phyloP scores from a whole-genome alignment of 2,329 filamentous ascomycete species.

The Fusarium paranaense region DNA sequence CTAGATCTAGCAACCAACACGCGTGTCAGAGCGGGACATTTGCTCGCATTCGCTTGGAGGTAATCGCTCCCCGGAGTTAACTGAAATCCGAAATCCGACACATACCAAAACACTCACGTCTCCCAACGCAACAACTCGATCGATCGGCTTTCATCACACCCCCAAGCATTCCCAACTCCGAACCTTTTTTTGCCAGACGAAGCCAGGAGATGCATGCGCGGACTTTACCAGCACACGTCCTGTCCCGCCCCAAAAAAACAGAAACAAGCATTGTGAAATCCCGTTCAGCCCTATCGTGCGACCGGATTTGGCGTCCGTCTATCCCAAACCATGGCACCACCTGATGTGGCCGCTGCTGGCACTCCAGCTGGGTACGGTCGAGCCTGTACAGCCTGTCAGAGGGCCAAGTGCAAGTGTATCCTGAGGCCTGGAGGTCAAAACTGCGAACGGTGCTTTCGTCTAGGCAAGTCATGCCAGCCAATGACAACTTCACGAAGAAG shows the following conservation, averaged over 20 bases:
- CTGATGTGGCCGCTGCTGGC: constrained; percentile 33
- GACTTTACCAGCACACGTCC: constrained; percentile 10
- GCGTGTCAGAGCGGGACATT: background rate
- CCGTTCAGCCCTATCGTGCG: constrained; percentile 17
- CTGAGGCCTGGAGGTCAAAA: constrained; percentile 47
- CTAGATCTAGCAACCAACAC: background rate
- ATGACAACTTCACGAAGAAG: constrained; percentile 56
- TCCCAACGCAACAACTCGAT: background rate
- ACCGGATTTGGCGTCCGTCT: constrained; percentile 33
- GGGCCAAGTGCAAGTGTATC: constrained; percentile 63
- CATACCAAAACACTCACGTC: background rate
- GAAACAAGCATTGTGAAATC: constrained; percentile 14
- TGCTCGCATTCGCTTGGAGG: background rate
- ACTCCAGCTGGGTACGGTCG: constrained; percentile 55
- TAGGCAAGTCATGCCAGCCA: constrained; percentile 61
- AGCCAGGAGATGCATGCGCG: background rate
- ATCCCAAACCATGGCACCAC: constrained; percentile 37
- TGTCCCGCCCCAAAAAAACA: constrained; percentile 1
- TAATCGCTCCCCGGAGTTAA: constrained; percentile 15
- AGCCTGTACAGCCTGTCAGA: constrained; percentile 60
- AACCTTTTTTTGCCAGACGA: background rate
- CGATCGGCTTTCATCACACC: constrained; percentile 19
- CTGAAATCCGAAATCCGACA: constrained; percentile 20
- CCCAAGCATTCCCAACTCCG: constrained; percentile 6
- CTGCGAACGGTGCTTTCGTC: constrained; percentile 58